Evolutionary conservation across 169 alveolate genomes (phyloP), one percentile per base, ranked within the genome.

Genomic region (Plasmodium vivax): DNA sequence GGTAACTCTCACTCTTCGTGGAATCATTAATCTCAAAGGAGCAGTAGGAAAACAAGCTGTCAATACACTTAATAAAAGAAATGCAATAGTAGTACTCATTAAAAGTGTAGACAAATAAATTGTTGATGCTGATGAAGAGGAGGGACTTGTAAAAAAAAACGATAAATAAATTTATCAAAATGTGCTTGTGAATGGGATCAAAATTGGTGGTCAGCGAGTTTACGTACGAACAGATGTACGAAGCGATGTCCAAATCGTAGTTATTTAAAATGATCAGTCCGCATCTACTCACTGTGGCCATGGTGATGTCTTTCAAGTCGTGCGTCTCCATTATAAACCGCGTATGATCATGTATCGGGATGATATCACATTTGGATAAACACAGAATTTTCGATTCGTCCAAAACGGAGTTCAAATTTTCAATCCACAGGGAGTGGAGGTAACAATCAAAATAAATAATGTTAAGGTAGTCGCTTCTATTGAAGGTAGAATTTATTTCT

Each of bases 361-460:
- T 96, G 54, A 99, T 96, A 95, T 98, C 99, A 34, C 99, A 99
- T 79, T 98, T 98, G 4, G 99, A 99, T 38, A 99, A 96, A 8
- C 99, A 98, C n/a, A 99, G 96, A 43, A 99, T 97, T 95, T 98
- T 98, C 95, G 99, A 99, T 96, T 99, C 99, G 94, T 99, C 99
- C 79, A 99, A 97, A 3, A 99, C 99, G 3, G 99, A 98, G 97
- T 99, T 99, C 82, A 99, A 97, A 82, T 98, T 99, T 95, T 99
- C 99, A 45, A 99, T 99, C 99, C 99, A 99, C 82, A 99, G 99
- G 16, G 99, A 99, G 90, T 99, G 99, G 2, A 99, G 99, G 92
- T 99, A 99, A 30, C 99, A 99, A 96, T 99, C 99, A 93, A 99
- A 99, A 75, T 99, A 98, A 75, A 99, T 98, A 99, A 99, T 98